Base-by-base conservation (phyloP, 2,329 filamentous ascomycete species). In the Colletotrichum sp. region DNA sequence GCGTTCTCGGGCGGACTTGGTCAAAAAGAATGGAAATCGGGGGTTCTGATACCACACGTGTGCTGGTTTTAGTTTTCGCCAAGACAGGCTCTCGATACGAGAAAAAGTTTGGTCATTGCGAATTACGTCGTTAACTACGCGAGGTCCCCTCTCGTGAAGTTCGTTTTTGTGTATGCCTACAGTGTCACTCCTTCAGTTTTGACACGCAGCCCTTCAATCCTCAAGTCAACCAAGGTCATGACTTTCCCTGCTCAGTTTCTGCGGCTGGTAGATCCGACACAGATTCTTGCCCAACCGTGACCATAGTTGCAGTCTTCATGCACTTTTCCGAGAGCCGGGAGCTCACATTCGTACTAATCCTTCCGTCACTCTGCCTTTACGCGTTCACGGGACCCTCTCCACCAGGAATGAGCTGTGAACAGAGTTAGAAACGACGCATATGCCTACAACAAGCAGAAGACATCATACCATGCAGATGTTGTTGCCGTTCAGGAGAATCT, bases 401-500 rank as follows among this genome's bases (percentile, higher is more conserved):
- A 80, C 94, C 94, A 5, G 94, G 94, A 81, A 95, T 95, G 85
- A 96, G 89, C 94, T 96, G 36, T 18, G n/a, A 18, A 24, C 49
- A 6, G 44, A 16, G 72, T 82, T 49, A 81, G 76, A 21, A 28
- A 5, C 1, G 8, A 8, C 8, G 2, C 32, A 7, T 4, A 8
- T 9, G 10, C 18, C 6, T 18, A 16, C 2, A 15, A 9, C 2
- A 13, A 4, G 7, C 49, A 13, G 18, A 24, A 5, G 9, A 6
- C 1, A 8, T 80, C 89, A 72, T 90, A 98, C 97, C 97, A 99
- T 99, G 94, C 96, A 99, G 79, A 99, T 95, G 82, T 99, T 99
- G 88, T 99, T 99, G 73, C 97, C 97, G 82, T 99, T 99, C 52
- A 99, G 88, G 57, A 99, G 87, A 77, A 99, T 98, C 89, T 99